A percentile compares a stretch with the other conserved stretches of the same genome.
Conservation (phyloP, 352 stramenopile species). For the Phytophthora aleatoria region DNA sequence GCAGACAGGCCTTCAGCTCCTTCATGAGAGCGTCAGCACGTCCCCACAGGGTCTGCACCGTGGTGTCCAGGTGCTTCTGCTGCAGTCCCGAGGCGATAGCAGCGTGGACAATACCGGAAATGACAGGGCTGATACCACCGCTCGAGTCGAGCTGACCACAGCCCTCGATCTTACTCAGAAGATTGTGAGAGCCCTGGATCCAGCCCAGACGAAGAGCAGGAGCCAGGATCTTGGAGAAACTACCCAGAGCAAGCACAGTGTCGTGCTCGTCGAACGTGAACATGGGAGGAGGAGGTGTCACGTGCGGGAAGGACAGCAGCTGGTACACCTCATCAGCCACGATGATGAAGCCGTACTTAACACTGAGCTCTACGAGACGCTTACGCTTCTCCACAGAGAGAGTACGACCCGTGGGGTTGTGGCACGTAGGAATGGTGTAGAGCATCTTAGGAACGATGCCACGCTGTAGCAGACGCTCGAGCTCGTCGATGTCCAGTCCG, state of each 20-base stretch:
- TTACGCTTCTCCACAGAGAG: constrained; percentile 86
- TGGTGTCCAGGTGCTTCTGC: constrained; percentile 78
- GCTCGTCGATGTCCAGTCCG: constrained; percentile 80
- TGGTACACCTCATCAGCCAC: constrained; percentile 96
- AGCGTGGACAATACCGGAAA: constrained; percentile 87
- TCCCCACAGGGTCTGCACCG: constrained; percentile 72
- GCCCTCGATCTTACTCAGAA: constrained; percentile 74
- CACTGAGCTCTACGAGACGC: constrained; percentile 87
- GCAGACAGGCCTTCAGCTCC: constrained; percentile 69
- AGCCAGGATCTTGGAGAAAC: constrained; percentile 96
- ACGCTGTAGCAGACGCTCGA: constrained; percentile 82
- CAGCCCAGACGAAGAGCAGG: constrained; percentile 92
- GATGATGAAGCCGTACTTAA: constrained; percentile 91
- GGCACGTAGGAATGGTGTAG: constrained; percentile 94
- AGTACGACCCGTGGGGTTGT: constrained; percentile 94
- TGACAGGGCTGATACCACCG: constrained; percentile 92
- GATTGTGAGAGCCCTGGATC: constrained; percentile 76
- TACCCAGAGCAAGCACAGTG: constrained; percentile 89
- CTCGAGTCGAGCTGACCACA: constrained; percentile 92
- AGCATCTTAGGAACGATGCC: constrained; percentile 91
- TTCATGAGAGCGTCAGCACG: constrained; percentile 79
- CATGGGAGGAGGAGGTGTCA: constrained; percentile 82
- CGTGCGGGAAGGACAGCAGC: constrained; percentile 91
- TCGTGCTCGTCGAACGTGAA: constrained; percentile 85
- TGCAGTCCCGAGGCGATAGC: constrained; percentile 73